phyloP scores from a whole-genome alignment of 192 early-diverging fungal genomes.

The Haplosporangium gracile region DNA sequence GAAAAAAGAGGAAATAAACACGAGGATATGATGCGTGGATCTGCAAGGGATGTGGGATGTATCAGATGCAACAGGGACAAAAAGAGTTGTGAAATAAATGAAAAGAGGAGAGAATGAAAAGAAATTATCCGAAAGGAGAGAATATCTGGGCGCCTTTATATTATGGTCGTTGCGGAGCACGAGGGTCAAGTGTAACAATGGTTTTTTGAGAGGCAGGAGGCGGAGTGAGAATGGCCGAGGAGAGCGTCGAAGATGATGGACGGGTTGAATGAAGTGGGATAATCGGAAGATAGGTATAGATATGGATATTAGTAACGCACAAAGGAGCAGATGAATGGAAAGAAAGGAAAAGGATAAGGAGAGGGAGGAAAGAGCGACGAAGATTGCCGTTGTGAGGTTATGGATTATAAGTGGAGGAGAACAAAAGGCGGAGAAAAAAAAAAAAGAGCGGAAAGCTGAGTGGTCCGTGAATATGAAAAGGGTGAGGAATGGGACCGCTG shows the following conservation, averaged over 20 bases:
- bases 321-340: neutral
- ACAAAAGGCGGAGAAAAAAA: conserved; percentile 14
- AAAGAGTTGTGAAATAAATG: neutral
- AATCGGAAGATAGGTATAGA: neutral
- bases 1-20: neutral
- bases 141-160: neutral
- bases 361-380: neutral
- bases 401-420: neutral
- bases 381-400: neutral
- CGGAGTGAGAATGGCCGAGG: neutral
- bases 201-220: neutral
- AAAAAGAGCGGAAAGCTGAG: neutral
- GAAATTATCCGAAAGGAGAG: neutral
- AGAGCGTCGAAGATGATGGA: neutral
- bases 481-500: neutral
- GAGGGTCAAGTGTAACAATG: neutral
- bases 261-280: neutral
- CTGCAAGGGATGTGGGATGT: neutral
- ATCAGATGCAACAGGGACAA: neutral
- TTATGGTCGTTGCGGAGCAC: neutral
- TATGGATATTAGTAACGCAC: too few species aligned
- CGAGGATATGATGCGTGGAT: neutral
- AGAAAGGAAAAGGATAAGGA: neutral
- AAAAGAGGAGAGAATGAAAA: neutral
- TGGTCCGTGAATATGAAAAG: conserved; percentile 12